A percentile compares a stretch with the other conserved stretches of the same genome.
Evolutionary conservation across 208 protist genomes (phyloP).

Genomic region (Crithidia expoeki): DNA sequence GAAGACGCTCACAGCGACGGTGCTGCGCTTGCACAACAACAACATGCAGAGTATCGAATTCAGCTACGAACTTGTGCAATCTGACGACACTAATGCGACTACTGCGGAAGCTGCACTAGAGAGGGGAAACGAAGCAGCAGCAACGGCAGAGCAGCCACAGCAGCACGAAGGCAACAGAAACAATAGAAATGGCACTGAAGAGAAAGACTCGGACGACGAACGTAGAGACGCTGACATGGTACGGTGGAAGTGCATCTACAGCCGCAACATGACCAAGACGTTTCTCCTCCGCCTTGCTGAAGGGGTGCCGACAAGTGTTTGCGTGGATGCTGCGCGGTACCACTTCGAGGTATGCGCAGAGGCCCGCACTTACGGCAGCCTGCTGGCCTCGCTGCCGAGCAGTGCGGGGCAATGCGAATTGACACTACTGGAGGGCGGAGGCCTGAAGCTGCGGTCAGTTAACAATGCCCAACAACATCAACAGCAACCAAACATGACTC

Average conservation of each 20-base stretch:
- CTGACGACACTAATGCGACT: neutral
- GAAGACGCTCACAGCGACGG: conserved; percentile 47
- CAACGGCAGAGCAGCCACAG: neutral
- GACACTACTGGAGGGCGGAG: conserved; percentile 30
- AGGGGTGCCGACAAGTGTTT: conserved; percentile 34
- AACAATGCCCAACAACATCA: conserved; percentile 11
- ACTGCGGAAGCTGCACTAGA: neutral
- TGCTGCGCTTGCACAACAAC: conserved; percentile 46
- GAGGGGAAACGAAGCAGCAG: neutral
- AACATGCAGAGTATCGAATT: conserved; percentile 32
- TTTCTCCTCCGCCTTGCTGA: conserved; percentile 51
- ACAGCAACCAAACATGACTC: neutral
- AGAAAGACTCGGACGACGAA: neutral
- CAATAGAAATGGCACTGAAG: neutral
- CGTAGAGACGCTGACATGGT: conserved; percentile 37
- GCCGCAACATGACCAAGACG: conserved; percentile 41
- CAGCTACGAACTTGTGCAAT: conserved; percentile 3
- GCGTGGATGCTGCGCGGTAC: conserved; percentile 25
- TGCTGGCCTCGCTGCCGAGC: conserved; percentile 48
- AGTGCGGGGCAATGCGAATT: conserved; percentile 39
- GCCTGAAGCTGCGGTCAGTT: conserved; percentile 51
- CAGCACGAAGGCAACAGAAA: no score
- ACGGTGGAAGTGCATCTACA: conserved; percentile 41
- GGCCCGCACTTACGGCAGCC: conserved; percentile 36
- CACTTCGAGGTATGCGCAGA: conserved; percentile 55